A percentile compares a stretch with the other conserved stretches of the same genome.
Conservation (phyloP, 495 filamentous ascomycete genomes). For the Penicillium parvum region DNA sequence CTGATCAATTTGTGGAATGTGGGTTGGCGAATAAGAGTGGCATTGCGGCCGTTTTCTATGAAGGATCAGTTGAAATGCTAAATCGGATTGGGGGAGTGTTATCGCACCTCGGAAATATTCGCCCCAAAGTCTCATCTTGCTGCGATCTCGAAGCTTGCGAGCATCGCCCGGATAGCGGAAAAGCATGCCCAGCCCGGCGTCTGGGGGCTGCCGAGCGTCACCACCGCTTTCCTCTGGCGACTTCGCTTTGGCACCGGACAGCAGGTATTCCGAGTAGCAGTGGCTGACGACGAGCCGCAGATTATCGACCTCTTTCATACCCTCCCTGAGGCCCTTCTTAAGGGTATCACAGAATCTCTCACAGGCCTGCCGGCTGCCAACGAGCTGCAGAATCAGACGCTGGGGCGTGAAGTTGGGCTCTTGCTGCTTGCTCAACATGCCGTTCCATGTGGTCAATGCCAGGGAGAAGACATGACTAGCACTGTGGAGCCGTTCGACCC, state of each 20-base stretch:
- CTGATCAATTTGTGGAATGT: constrained; percentile 97
- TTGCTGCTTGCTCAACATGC: constrained; percentile 51
- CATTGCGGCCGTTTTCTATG: constrained; percentile 87
- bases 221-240: constrained; percentile 29
- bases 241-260: constrained; percentile 48
- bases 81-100: neutral
- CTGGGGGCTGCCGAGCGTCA: constrained; percentile 65
- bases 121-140: constrained; percentile 95
- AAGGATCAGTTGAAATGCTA: constrained; percentile 2
- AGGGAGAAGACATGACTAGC: constrained; percentile 89
- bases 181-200: constrained; percentile 86
- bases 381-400: constrained; percentile 83
- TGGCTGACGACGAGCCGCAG: constrained; percentile 70
- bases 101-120: constrained; percentile 77
- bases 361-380: constrained; percentile 79
- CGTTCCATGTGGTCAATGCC: constrained; percentile 95
- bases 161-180: constrained; percentile 96
- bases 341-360: constrained; percentile 95
- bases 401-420: constrained; percentile 59
- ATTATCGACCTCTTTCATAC: constrained; percentile 79
- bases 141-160: constrained; percentile 89
- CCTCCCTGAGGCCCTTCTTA: constrained; percentile 80
- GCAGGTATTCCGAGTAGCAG: constrained; percentile 91
- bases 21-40: constrained; percentile 86
- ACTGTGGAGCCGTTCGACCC: constrained; percentile 88